phyloP scores from a whole-genome alignment of 169 alveolate genomes.

The Plasmodium yoelii region DNA sequence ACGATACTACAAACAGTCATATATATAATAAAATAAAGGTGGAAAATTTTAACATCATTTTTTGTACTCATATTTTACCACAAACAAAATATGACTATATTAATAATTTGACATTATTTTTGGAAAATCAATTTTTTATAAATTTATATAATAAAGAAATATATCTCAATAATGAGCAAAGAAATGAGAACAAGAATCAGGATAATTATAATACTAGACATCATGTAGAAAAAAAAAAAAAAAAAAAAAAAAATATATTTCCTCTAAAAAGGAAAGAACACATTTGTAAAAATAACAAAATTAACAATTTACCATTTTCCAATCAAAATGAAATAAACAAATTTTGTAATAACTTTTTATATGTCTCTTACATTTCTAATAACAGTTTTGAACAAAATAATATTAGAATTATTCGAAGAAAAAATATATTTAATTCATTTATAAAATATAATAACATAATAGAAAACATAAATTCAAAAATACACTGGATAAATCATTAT shows the following conservation, averaged over 20 bases:
- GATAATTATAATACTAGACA: not conserved
- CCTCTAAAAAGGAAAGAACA: not conserved
- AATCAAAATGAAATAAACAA: not conserved
- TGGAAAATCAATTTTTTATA: slow-evolving; percentile 51
- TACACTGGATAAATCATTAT: slow-evolving; percentile 57
- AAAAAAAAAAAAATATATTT: not conserved
- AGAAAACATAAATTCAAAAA: slow-evolving; percentile 34
- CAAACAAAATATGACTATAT: slow-evolving; percentile 44
- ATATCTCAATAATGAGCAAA: no score
- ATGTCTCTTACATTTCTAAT: slow-evolving; percentile 20
- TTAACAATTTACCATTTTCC: not conserved
- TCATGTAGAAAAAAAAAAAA: not conserved
- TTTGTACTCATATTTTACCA: slow-evolving; percentile 56
- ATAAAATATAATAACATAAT: slow-evolving; percentile 22
- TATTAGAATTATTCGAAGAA: slow-evolving; percentile 17
- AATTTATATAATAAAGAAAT: not conserved
- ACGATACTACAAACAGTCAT: slow-evolving; percentile 19
- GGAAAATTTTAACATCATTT: slow-evolving; percentile 24
- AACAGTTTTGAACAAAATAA: not conserved
- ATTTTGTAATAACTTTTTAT: slow-evolving; percentile 25
- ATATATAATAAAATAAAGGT: slow-evolving; percentile 49
- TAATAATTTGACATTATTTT: slow-evolving; percentile 25
- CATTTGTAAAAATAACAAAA: not conserved
- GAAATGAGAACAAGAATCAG: no score
- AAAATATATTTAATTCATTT: slow-evolving; percentile 5